Conservation (phyloP, 1,139 yeast genomes). For the Pichia sp. region DNA sequence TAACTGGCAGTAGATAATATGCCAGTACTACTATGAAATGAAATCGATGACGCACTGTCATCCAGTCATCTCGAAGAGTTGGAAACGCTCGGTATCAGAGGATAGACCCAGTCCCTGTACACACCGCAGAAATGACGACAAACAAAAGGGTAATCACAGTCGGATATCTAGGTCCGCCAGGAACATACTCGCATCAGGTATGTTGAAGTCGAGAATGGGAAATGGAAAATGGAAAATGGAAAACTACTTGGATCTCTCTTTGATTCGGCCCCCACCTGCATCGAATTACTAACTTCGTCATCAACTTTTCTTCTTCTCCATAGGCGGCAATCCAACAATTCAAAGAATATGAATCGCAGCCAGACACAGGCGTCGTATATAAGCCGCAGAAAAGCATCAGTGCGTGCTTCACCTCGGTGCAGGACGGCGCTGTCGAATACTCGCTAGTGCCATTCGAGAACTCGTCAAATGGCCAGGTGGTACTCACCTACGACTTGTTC, state of each 20-base stretch:
- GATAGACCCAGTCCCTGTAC: too few relatives aligned
- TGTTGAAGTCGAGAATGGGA: not conserved
- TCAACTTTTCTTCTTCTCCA: constrained; percentile 30
- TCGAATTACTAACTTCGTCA: not conserved
- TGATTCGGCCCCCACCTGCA: not conserved
- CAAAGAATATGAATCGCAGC: constrained; percentile 33
- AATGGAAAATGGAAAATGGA: not conserved
- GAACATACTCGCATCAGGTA: constrained; percentile 81
- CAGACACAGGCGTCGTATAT: constrained; percentile 23
- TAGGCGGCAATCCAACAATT: constrained; percentile 73
- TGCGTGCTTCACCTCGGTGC: constrained; percentile 59
- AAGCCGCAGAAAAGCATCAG: constrained; percentile 48
- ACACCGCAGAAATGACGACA: not conserved
- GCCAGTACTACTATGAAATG: too few relatives aligned
- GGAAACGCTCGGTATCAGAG: too few relatives aligned
- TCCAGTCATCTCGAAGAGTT: too few relatives aligned
- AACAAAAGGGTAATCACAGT: constrained; percentile 35
- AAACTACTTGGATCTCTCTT: not conserved
- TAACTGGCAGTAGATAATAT: too few relatives aligned
- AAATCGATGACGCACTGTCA: too few relatives aligned
- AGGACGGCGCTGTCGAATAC: constrained; percentile 48
- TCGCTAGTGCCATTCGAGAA: constrained; percentile 93
- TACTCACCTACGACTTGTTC: constrained; percentile 74
- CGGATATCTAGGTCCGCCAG: constrained; percentile 81
- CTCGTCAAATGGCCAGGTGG: constrained; percentile 92